These are phyloP conservation scores for Ceratocystis harringtonii DNA, from an alignment of 2,329 filamentous ascomycete genomes.

Conservation along the genomic window DNA sequence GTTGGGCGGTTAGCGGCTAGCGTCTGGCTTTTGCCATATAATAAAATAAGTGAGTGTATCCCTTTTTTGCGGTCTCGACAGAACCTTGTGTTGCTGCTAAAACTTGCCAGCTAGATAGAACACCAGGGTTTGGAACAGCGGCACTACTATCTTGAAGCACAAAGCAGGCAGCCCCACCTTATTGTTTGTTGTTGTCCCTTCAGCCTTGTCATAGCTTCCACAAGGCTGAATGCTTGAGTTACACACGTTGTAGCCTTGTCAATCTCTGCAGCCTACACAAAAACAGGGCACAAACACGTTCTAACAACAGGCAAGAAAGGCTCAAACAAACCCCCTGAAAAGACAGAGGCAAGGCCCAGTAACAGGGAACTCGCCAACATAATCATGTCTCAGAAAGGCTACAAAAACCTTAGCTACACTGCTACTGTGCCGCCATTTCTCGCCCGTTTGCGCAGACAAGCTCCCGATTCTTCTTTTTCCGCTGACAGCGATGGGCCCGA, in stretches of 20 bases:
- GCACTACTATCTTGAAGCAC: background rate
- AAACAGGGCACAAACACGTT: too few relatives aligned
- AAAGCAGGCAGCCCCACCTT: background rate
- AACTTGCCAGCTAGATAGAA: too few relatives aligned
- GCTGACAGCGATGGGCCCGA: constrained; percentile 34
- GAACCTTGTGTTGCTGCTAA: too few relatives aligned
- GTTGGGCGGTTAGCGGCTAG: too few relatives aligned
- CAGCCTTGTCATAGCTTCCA: background rate
- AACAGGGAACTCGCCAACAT: too few relatives aligned
- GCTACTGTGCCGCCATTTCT: constrained; percentile 45
- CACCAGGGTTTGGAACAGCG: too few relatives aligned
- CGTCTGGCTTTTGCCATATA: too few relatives aligned
- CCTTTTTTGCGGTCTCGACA: too few relatives aligned
- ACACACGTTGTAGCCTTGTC: background rate
- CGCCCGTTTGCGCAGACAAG: constrained; percentile 38
- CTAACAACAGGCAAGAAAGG: background rate
- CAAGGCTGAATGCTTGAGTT: constrained; percentile 2
- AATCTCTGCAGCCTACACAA: background rate
- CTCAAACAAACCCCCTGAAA: background rate
- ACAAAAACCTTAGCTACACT: constrained; percentile 56
- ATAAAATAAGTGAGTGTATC: too few relatives aligned
- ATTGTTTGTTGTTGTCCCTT: background rate
- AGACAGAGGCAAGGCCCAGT: background rate
- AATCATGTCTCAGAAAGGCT: constrained; percentile 42
- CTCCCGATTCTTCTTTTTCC: constrained; percentile 30